These are phyloP conservation scores for Trichophyton equinum DNA, from an alignment of 2,329 filamentous ascomycete genomes.

Conservation along the genomic window DNA sequence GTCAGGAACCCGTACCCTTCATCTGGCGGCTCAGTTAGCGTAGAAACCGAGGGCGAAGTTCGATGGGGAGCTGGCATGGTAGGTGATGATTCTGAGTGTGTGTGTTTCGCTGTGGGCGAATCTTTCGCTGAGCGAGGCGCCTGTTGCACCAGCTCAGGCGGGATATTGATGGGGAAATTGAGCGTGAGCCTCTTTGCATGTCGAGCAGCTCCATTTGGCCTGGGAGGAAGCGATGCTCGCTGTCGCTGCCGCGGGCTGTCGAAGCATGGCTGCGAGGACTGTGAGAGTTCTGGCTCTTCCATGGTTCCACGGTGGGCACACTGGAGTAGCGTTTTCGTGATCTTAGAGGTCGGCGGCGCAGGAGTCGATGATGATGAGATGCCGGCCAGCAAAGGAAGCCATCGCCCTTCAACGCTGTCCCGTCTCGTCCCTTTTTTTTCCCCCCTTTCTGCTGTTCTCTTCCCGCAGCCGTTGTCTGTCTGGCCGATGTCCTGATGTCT, in stretches of 20 bases:
- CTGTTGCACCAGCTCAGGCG: constrained; percentile 11
- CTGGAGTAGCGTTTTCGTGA: background rate
- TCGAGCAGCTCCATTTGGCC: constrained; percentile 25
- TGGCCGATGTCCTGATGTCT: background rate
- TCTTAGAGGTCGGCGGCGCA: background rate
- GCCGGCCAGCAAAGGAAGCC: background rate
- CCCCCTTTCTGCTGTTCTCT: no score
- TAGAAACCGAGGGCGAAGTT: constrained; percentile 13
- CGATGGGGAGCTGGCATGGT: constrained; percentile 22
- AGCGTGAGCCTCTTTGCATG: constrained; percentile 36
- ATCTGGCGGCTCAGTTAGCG: constrained; percentile 30
- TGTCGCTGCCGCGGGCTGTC: constrained; percentile 17
- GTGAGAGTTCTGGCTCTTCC: constrained; percentile 7
- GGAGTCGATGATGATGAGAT: background rate
- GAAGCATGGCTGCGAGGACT: constrained; percentile 4
- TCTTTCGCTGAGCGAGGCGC: constrained; percentile 17
- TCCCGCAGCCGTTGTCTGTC: no score
- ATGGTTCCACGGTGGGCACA: constrained; percentile 7
- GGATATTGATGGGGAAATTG: constrained; percentile 36
- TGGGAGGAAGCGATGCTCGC: constrained; percentile 23
- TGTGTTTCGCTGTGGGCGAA: constrained; percentile 14
- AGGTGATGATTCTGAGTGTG: constrained; percentile 18
- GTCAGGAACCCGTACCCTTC: constrained; percentile 61
- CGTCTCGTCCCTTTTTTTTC: background rate
- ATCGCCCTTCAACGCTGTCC: background rate